Conservation (phyloP, 257 asterid genomes). For the Gardenia jasminoides region DNA sequence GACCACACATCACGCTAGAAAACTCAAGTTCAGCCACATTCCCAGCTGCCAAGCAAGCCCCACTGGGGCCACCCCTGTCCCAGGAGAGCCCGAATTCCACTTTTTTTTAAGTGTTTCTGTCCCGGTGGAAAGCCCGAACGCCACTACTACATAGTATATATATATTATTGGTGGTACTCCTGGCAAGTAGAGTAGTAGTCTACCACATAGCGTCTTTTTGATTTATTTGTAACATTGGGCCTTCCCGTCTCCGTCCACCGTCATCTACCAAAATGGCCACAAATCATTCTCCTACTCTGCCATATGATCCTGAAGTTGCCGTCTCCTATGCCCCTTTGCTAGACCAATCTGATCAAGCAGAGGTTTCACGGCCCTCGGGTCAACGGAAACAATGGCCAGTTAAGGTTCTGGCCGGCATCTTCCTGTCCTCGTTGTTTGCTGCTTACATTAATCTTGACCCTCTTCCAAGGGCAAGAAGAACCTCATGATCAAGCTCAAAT, state of each 20-base stretch:
- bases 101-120: too few relatives aligned
- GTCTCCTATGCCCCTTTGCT: conserved; percentile 39
- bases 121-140: too few relatives aligned
- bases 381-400: conserved; percentile 30
- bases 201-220: neutral
- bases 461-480: conserved; percentile 14
- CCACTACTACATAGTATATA: too few relatives aligned
- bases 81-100: too few relatives aligned
- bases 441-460: conserved; percentile 24
- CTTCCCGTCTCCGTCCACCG: neutral
- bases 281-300: conserved; percentile 20
- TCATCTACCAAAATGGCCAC: conserved; percentile 37
- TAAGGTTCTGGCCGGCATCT: conserved; percentile 35
- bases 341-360: conserved; percentile 18
- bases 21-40: neutral
- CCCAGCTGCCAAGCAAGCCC: neutral
- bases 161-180: too few relatives aligned
- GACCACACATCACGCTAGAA: neutral
- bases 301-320: conserved; percentile 40
- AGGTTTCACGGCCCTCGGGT: conserved; percentile 19
- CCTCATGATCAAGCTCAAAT: conserved; percentile 15
- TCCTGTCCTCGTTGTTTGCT: conserved; percentile 40
- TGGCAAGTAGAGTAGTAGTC: too few relatives aligned
- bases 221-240: neutral
- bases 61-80: neutral